Evolutionary conservation across 2,329 filamentous ascomycete species (phyloP).

Genomic region (Calonectria crousiana): DNA sequence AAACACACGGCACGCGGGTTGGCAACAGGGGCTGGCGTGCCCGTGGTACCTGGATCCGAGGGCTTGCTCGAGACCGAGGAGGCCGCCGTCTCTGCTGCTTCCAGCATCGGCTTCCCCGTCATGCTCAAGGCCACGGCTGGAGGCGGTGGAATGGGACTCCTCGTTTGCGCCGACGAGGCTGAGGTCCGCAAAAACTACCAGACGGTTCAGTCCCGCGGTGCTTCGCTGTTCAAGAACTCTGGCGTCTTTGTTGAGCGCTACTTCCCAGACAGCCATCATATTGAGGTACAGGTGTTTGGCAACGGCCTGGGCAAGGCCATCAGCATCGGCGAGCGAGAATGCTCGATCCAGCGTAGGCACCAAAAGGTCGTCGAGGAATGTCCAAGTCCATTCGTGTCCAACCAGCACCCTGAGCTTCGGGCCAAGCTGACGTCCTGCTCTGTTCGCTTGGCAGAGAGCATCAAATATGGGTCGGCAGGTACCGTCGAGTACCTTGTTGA

Average conservation of each 20-base stretch:
- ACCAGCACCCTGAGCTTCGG: conserved; percentile 47
- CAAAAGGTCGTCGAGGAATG: conserved; percentile 80
- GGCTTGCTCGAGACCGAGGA: conserved; percentile 53
- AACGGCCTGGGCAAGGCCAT: conserved; percentile 61
- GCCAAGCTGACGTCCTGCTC: conserved; percentile 37
- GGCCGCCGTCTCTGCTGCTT: conserved; percentile 61
- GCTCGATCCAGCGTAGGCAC: conserved; percentile 75
- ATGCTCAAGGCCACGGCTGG: conserved; percentile 71
- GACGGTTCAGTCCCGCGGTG: conserved; percentile 67
- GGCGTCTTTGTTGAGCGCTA: conserved; percentile 75
- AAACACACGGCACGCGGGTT: conserved; percentile 63
- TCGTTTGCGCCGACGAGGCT: conserved; percentile 62
- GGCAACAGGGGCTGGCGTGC: conserved; percentile 59
- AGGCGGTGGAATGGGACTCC: conserved; percentile 75
- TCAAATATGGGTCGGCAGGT: conserved; percentile 49
- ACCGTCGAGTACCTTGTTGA: conserved; percentile 72
- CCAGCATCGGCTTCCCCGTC: conserved; percentile 56
- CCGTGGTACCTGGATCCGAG: conserved; percentile 53
- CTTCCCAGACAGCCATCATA: conserved; percentile 71
- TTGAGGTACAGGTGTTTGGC: conserved; percentile 77
- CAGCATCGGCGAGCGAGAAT: conserved; percentile 72
- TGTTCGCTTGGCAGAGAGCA: conserved; percentile 27
- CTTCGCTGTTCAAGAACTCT: conserved; percentile 70
- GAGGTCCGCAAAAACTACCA: conserved; percentile 66
- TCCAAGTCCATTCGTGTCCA: conserved; percentile 69